These are phyloP conservation scores for Leavenworthia alabamica DNA, from an alignment of 345 rosid genomes.

Conservation along the genomic window DNA sequence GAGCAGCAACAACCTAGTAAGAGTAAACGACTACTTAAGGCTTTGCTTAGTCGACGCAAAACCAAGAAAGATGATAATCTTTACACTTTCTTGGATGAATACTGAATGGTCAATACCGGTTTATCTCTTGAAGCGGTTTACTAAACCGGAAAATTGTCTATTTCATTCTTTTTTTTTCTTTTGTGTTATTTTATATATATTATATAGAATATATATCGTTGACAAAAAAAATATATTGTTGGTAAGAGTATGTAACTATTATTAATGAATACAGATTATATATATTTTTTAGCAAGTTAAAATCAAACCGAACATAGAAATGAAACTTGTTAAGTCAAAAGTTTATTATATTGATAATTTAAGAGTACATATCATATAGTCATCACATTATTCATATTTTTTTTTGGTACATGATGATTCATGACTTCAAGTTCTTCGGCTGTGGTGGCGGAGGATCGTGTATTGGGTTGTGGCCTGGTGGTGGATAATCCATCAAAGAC, in stretches of 20 bases:
- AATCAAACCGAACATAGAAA: neutral
- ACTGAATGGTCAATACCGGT: constrained; percentile 37
- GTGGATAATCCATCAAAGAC: neutral
- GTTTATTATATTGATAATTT: no score
- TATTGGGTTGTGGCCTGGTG: neutral
- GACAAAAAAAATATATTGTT: neutral
- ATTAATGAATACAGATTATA: neutral
- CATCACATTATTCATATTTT: neutral
- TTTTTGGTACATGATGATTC: neutral
- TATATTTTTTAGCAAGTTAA: neutral
- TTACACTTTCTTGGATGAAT: constrained; percentile 82
- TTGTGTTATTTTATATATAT: neutral
- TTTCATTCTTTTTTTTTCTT: no score
- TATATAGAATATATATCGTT: neutral
- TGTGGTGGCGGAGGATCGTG: constrained; percentile 5
- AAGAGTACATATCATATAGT: neutral
- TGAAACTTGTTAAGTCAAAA: no score
- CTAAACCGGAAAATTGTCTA: neutral
- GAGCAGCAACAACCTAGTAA: constrained; percentile 63
- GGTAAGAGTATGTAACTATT: neutral
- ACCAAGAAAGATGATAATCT: constrained; percentile 83
- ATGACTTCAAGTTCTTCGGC: neutral
- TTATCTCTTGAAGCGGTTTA: neutral
- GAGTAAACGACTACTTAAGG: constrained; percentile 82
- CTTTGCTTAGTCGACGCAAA: constrained; percentile 88